Percentiles rank a stretch among this genome's conserved stretches.
Evolutionary conservation across 768 basidiomycete genomes (phyloP).

Genomic region (Boletus pseudopeckii): DNA sequence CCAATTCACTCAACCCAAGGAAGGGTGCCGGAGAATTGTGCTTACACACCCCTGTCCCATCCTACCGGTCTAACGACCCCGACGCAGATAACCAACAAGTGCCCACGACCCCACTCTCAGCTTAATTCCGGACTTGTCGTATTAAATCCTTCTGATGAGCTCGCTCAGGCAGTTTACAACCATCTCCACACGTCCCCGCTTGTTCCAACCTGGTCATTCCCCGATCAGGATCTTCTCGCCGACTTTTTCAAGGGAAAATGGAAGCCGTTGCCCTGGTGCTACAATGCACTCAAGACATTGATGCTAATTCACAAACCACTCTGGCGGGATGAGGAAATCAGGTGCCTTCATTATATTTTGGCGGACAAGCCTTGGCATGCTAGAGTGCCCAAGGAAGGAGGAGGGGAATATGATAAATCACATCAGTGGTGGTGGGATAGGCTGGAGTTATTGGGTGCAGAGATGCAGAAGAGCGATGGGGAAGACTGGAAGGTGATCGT

Average conservation of each 20-base stretch:
- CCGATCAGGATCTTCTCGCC: conserved; percentile 91
- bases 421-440: conserved; percentile 82
- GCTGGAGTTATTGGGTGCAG: conserved; percentile 41
- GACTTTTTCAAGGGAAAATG: conserved; percentile 75
- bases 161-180: conserved; percentile 50
- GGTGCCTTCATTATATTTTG: conserved; percentile 85
- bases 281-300: conserved; percentile 92
- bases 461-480: conserved; percentile 43
- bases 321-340: conserved; percentile 85
- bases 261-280: conserved; percentile 79
- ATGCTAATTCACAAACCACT: conserved; percentile 63
- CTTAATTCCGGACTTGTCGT: conserved; percentile 92
- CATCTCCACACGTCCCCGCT: conserved; percentile 45
- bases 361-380: conserved; percentile 83
- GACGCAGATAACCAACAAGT: conserved; percentile 35
- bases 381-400: conserved; percentile 39
- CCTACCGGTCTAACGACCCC: conserved; percentile 48
- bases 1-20: conserved; percentile 2
- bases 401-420: conserved; percentile 48
- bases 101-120: conserved; percentile 74
- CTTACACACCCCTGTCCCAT: conserved; percentile 55
- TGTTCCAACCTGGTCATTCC: conserved; percentile 62
- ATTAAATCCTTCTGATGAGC: conserved; percentile 63
- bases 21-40: conserved; percentile 93
- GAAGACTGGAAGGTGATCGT: conserved; percentile 50